Evolutionary conservation across 495 filamentous ascomycete species (phyloP).

Genomic region (Penicillium turbatum): DNA sequence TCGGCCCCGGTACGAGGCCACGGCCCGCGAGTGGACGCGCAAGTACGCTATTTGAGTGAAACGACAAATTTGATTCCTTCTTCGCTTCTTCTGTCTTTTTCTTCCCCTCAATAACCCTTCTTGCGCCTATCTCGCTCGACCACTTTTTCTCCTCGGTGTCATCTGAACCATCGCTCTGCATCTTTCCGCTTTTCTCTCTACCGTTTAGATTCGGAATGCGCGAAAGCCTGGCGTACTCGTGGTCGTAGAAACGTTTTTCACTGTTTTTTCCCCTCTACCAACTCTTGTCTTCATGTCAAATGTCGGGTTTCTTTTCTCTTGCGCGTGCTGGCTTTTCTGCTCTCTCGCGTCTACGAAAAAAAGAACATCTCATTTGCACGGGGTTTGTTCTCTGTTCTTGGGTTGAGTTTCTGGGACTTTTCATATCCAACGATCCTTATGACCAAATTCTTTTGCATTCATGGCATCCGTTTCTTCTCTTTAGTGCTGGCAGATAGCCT

Average conservation of each 20-base stretch:
- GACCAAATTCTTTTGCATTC: constrained; percentile 41
- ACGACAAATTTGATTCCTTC: constrained; percentile 18
- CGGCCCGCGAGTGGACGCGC: constrained; percentile 95
- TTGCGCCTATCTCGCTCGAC: constrained; percentile 6
- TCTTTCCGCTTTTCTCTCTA: constrained; percentile 27
- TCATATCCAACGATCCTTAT: constrained; percentile 46
- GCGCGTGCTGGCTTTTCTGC: background rate
- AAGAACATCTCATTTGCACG: constrained; percentile 2
- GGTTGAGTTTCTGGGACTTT: constrained; percentile 29
- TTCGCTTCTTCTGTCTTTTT: constrained; percentile 1
- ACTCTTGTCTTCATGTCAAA: constrained; percentile 3
- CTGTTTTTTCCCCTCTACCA: constrained; percentile 18
- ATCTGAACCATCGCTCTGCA: constrained; percentile 28
- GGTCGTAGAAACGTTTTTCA: constrained; percentile 41
- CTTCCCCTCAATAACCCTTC: constrained; percentile 9
- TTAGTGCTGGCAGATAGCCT: background rate
- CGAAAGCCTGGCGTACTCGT: constrained; percentile 45
- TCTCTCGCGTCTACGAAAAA: constrained; percentile 5
- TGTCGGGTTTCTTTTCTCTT: background rate
- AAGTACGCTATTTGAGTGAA: constrained; percentile 80
- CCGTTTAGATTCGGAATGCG: constrained; percentile 23
- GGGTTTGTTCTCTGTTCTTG: constrained; percentile 13
- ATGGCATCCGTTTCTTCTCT: constrained; percentile 32
- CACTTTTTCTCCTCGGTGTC: constrained; percentile 25
- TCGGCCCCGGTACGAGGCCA: constrained; percentile 88